phyloP scores from a whole-genome alignment of 139 green algal genomes.

The Raphidocelis subcapitata region DNA sequence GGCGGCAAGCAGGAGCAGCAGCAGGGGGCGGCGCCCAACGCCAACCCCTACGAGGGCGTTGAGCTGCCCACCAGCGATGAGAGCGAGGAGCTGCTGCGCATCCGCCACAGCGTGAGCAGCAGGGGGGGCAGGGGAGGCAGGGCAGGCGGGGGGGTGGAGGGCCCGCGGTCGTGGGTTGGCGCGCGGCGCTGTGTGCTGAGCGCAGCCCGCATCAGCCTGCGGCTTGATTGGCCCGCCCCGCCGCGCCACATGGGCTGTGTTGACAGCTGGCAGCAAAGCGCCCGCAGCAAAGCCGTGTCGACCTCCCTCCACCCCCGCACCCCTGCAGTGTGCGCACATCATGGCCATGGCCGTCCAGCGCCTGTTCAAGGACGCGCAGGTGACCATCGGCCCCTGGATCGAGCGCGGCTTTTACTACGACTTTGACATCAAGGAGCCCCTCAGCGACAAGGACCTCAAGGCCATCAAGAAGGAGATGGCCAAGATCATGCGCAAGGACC shows the following conservation, averaged over 20 bases:
- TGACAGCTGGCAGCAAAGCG: neutral
- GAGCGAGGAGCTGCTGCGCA: slow-evolving; percentile 74
- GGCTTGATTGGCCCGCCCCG: no score
- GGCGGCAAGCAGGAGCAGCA: slow-evolving; percentile 8
- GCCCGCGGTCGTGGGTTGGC: no score
- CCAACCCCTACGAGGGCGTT: slow-evolving; percentile 9
- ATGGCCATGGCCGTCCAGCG: slow-evolving; percentile 98
- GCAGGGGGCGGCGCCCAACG: neutral
- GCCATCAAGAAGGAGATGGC: slow-evolving; percentile 96
- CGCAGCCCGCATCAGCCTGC: no score
- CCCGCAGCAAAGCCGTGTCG: no score
- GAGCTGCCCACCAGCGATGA: slow-evolving; percentile 74
- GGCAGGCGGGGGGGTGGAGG: no score
- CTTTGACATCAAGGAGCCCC: slow-evolving; percentile 81
- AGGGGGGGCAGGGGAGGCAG: no score
- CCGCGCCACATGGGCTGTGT: no score
- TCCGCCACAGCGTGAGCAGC: slow-evolving; percentile 85
- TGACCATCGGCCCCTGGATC: slow-evolving; percentile 96
- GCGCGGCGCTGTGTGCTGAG: no score
- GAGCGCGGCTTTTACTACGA: slow-evolving; percentile 99
- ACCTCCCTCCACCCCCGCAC: no score
- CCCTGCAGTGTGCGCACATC: slow-evolving; percentile 87
- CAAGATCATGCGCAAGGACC: slow-evolving; percentile 71
- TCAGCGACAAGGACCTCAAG: slow-evolving; percentile 92
- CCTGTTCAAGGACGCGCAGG: slow-evolving; percentile 81